phyloP scores from a whole-genome alignment of 208 protist species.

The Leishmania lainsoni region DNA sequence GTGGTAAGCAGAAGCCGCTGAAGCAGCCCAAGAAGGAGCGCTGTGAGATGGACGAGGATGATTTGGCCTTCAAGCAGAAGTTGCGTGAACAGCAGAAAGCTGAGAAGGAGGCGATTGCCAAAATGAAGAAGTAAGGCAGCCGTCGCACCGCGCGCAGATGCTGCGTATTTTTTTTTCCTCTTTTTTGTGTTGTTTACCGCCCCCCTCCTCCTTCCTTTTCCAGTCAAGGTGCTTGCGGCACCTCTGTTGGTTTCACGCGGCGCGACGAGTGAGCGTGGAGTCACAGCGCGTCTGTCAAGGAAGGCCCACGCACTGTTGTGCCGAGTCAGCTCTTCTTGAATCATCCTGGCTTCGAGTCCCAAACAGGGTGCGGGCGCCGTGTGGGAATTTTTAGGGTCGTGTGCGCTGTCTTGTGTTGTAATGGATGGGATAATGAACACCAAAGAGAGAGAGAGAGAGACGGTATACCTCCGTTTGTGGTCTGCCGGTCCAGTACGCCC shows the following conservation, averaged over 20 bases:
- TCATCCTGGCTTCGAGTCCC: background rate
- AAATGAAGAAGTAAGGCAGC: constrained; percentile 73
- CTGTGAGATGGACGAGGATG: constrained; percentile 67
- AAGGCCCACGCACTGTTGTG: background rate
- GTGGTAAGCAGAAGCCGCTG: constrained; percentile 91
- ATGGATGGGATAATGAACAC: background rate
- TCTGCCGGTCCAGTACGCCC: background rate
- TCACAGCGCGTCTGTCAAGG: background rate
- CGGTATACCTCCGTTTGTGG: background rate
- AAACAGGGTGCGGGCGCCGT: background rate
- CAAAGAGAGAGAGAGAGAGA: background rate
- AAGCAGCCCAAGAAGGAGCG: constrained; percentile 89
- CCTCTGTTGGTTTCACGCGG: background rate
- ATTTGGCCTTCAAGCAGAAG: constrained; percentile 78
- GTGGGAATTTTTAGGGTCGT: background rate
- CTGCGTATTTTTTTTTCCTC: background rate
- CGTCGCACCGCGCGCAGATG: background rate
- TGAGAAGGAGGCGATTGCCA: constrained; percentile 88
- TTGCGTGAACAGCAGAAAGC: constrained; percentile 84
- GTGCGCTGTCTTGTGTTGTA: background rate
- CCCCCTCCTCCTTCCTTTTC: background rate
- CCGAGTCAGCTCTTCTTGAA: background rate
- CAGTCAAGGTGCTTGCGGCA: no score
- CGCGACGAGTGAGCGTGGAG: background rate
- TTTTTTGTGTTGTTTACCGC: background rate